A percentile compares a stretch with the other conserved stretches of the same genome.
Conservation (phyloP, 345 rosid species). For the Corchorus olitorius region DNA sequence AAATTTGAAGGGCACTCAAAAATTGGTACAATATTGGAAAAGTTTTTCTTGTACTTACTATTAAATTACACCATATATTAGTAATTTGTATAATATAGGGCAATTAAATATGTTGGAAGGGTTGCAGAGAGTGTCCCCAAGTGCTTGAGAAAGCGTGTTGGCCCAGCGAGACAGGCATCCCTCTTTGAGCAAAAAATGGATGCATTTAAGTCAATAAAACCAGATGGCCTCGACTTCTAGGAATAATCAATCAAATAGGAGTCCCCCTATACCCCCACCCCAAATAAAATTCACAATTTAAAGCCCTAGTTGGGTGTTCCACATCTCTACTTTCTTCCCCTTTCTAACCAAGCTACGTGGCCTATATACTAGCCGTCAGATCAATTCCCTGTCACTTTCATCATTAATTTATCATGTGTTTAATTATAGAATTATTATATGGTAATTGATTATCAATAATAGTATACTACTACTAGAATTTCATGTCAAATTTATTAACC, state of each 20-base stretch:
- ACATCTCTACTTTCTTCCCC: neutral
- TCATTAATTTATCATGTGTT: neutral
- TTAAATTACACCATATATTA: conserved; percentile 5
- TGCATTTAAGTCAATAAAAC: conserved; percentile 51
- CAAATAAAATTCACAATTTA: neutral
- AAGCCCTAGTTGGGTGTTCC: neutral
- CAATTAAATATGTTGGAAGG: neutral
- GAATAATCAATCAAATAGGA: conserved; percentile 45
- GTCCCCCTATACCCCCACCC: neutral
- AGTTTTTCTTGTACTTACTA: neutral
- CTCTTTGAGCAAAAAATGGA: conserved; percentile 44
- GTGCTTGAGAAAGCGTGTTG: conserved; percentile 38
- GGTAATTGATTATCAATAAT: neutral
- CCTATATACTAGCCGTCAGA: neutral
- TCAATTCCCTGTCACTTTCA: neutral
- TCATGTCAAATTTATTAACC: neutral
- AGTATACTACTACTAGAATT: too few relatives aligned
- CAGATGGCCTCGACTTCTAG: conserved; percentile 33
- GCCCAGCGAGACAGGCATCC: conserved; percentile 54
- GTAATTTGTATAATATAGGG: neutral
- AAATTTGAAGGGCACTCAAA: neutral
- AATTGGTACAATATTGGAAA: too few relatives aligned
- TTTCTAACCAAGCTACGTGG: neutral
- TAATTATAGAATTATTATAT: neutral
- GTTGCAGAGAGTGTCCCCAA: conserved; percentile 24